phyloP scores from a whole-genome alignment of 495 filamentous ascomycete genomes.

The Penicillium cosmopolitanum region DNA sequence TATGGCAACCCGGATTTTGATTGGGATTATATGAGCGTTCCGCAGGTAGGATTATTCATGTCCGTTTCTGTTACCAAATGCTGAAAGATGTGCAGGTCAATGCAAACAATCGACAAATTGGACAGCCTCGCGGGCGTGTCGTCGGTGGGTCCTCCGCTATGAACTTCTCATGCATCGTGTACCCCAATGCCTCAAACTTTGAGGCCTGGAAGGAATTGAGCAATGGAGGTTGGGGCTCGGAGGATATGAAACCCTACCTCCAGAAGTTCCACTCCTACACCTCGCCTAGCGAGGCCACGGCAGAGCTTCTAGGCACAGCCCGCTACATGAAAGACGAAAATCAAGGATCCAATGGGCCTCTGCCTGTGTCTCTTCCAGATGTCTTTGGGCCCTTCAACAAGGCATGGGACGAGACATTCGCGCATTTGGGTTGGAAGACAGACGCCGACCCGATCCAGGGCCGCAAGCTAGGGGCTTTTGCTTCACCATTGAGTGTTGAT shows the following conservation, averaged over 20 bases:
- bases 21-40: constrained; percentile 57
- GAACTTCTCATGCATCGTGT: constrained; percentile 38
- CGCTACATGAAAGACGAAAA: constrained; percentile 20
- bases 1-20: constrained; percentile 55
- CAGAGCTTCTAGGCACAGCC: constrained; percentile 15
- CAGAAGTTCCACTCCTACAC: constrained; percentile 28
- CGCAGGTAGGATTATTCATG: constrained; percentile 42
- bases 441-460: constrained; percentile 29
- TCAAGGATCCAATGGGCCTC: constrained; percentile 26
- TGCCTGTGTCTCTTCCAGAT: constrained; percentile 29
- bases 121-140: constrained; percentile 51
- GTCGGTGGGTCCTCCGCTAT: constrained; percentile 60
- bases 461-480: constrained; percentile 28
- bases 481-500: constrained; percentile 23
- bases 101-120: constrained; percentile 29
- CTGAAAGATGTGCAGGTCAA: constrained; percentile 10
- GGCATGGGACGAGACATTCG: constrained; percentile 35
- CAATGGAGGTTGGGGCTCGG: constrained; percentile 54
- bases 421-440: constrained; percentile 23
- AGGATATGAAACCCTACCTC: constrained; percentile 50
- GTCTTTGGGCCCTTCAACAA: constrained; percentile 26
- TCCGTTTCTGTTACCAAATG: background rate
- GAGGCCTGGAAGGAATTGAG: constrained; percentile 55
- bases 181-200: constrained; percentile 37
- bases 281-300: constrained; percentile 16